Percentiles rank a stretch among this genome's conserved stretches.
Evolutionary conservation across 768 basidiomycete species (phyloP).

Genomic region (Trametes elegans): DNA sequence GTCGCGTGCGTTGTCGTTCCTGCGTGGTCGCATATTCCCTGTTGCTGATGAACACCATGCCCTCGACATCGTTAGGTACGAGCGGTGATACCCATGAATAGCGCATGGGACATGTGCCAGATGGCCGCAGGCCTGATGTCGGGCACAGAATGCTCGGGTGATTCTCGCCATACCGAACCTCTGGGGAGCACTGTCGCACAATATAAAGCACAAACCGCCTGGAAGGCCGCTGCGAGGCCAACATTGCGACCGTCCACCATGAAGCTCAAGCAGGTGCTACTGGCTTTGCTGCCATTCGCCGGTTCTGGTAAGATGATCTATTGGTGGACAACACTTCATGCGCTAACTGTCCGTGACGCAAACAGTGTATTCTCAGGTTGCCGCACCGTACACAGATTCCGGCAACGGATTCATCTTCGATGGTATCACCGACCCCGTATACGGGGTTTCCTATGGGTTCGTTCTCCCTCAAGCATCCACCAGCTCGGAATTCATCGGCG

Average conservation of each 20-base stretch:
- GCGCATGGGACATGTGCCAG: slow-evolving; percentile 8
- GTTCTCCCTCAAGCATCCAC: slow-evolving; percentile 49
- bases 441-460: slow-evolving; percentile 43
- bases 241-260: slow-evolving; percentile 5
- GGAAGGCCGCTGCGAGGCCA: slow-evolving; percentile 1
- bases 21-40: background rate
- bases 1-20: slow-evolving; percentile 8
- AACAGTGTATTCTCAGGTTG: slow-evolving; percentile 43
- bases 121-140: background rate
- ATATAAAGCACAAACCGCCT: slow-evolving; percentile 1
- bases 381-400: slow-evolving; percentile 45
- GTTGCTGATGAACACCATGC: background rate
- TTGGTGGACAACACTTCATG: background rate
- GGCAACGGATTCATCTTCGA: slow-evolving; percentile 56
- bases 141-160: slow-evolving; percentile 13
- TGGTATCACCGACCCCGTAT: slow-evolving; percentile 33
- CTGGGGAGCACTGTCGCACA: background rate
- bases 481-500: slow-evolving; percentile 58
- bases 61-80: background rate
- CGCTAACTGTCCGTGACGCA: background rate
- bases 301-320: slow-evolving; percentile 36
- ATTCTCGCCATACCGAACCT: slow-evolving; percentile 15
- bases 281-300: slow-evolving; percentile 40
- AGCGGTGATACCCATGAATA: slow-evolving; percentile 7
- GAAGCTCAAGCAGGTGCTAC: slow-evolving; percentile 23